Evolutionary conservation across 2,329 filamentous ascomycete species (phyloP), one percentile per base, ranked within the genome.

Genomic region (Penicillium sp.): DNA sequence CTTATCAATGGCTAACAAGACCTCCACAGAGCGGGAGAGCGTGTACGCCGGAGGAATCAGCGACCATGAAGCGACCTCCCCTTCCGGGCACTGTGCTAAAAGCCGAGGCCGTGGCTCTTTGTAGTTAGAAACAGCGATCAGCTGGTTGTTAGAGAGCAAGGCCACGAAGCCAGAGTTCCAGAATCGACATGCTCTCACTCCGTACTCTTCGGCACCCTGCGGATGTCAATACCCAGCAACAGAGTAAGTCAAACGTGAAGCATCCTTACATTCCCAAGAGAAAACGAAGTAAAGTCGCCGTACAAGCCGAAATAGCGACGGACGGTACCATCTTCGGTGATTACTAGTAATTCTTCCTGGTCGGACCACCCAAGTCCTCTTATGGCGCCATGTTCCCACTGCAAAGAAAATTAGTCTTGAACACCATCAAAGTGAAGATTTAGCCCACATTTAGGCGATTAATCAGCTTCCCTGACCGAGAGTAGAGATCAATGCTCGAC

Each of bases 291-390:
- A 74, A 99, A 99, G 74, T 98, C 94, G 65, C 91, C 92, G 75
- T 97, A 91, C n/a, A 99, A 81, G 72, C 95, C 91, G 75, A 93
- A 88, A 73, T 93, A 97, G 76, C 92, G 95, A 63, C 93, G 86
- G 48, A 98, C 94, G 1, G 89, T 94, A 26, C 95, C 95, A 73
- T 99, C 94, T 57, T 91, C 87, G 9, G 93, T 92, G 56, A 98
- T 88, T 0, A 97, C 90, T 4, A 99, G 82, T 51, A 99, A 84
- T 74, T 91, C 90, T 82, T 99, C 95, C 67, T 97, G 92, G 72
- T 97, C 94, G 21, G 93, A 97, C 95, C 95, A 99, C 38, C 95
- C 95, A 21, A 99, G 84, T 2, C 92, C 93, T 76, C 90, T 91
- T 73, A 99, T 91, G 3, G 88, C 83, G 50, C 92, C 92, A 79